A percentile compares a stretch with the other conserved stretches of the same genome.
These are phyloP conservation scores for Phytophthora macrochlamydospora DNA, from an alignment of 352 stramenopile genomes.

Conservation along the genomic window DNA sequence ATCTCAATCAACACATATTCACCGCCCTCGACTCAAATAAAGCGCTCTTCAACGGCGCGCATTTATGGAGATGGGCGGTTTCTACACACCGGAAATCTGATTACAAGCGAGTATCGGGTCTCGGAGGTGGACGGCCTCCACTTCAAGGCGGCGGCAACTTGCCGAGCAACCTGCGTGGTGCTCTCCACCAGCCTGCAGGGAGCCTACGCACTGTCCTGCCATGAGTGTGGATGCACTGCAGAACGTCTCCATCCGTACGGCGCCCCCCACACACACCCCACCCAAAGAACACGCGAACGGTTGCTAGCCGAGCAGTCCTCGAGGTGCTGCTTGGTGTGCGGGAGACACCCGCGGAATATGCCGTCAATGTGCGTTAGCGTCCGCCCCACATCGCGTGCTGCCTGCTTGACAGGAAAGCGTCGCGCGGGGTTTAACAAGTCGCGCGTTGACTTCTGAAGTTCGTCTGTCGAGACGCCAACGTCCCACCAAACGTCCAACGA, in stretches of 20 bases:
- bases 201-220: too few relatives aligned
- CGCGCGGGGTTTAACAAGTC: slow-evolving; percentile 5
- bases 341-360: background rate
- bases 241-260: too few relatives aligned
- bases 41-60: background rate
- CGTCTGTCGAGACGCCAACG: background rate
- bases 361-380: background rate
- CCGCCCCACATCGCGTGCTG: too few relatives aligned
- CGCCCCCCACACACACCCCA: too few relatives aligned
- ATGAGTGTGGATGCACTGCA: too few relatives aligned
- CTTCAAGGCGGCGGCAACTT: too few relatives aligned
- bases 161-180: too few relatives aligned
- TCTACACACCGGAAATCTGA: background rate
- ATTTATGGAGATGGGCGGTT: background rate
- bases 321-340: background rate
- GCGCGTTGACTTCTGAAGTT: slow-evolving; percentile 18
- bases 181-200: too few relatives aligned
- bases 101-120: too few relatives aligned
- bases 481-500: slow-evolving; percentile 5
- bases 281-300: too few relatives aligned
- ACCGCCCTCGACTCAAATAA: background rate
- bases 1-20: background rate
- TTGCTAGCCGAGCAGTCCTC: background rate
- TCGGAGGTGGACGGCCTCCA: too few relatives aligned
- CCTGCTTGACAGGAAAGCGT: background rate